Conservation (phyloP, 495 filamentous ascomycete genomes). For the Aspergillus ellipticus region DNA sequence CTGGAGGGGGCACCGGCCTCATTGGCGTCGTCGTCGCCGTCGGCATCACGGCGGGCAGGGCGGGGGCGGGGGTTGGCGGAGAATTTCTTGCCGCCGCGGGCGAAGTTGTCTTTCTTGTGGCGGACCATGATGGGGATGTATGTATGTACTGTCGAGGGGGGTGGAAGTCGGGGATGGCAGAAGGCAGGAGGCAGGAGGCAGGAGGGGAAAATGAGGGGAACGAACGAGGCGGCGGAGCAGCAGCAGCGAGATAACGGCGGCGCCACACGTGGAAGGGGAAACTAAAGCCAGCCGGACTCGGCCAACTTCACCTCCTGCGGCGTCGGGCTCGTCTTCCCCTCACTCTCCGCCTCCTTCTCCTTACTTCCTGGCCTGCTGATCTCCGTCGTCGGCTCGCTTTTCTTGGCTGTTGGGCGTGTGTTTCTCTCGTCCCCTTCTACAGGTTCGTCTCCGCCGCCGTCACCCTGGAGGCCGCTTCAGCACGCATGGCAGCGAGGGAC, state of each 20-base stretch:
- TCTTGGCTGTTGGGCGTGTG: constrained; percentile 3
- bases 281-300: constrained; percentile 6
- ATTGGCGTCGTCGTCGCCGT: constrained; percentile 33
- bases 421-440: constrained; percentile 12
- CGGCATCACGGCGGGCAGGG: constrained; percentile 43
- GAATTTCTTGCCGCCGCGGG: constrained; percentile 64
- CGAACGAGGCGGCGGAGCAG: not conserved
- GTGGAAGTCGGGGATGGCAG: not conserved
- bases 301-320: constrained; percentile 2
- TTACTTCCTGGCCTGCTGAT: not conserved
- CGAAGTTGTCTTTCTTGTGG: constrained; percentile 88
- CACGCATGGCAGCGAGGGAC: constrained; percentile 92
- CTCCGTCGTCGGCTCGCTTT: constrained; percentile 5
- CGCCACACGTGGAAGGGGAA: constrained; percentile 21
- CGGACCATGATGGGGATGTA: constrained; percentile 58
- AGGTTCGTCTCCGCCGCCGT: constrained; percentile 11
- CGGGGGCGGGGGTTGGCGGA: constrained; percentile 48
- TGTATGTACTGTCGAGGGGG: not conserved
- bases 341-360: constrained; percentile 13
- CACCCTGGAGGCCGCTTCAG: constrained; percentile 88
- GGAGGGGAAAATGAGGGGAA: not conserved
- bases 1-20: constrained; percentile 26
- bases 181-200: not conserved
- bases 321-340: constrained; percentile 17
- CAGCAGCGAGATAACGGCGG: not conserved